Percentiles rank a stretch among this genome's conserved stretches.
Conservation (phyloP, 2,329 filamentous ascomycete genomes). For the Penicillium sp. region DNA sequence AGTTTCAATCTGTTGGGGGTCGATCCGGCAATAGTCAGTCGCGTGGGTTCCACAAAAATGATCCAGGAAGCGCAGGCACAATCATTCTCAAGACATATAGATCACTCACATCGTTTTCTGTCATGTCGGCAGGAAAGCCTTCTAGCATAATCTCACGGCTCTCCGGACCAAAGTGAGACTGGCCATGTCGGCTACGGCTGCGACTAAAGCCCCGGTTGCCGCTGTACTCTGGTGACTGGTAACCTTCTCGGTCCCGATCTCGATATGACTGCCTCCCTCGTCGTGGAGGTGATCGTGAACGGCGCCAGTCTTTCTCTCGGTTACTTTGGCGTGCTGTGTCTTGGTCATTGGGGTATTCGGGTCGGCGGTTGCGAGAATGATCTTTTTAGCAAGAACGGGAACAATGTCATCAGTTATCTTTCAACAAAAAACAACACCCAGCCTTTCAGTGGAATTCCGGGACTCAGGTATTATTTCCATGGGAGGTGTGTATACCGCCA, state of each 20-base stretch:
- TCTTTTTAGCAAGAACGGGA: conserved; percentile 34
- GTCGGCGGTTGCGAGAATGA: conserved; percentile 37
- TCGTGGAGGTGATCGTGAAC: conserved; percentile 38
- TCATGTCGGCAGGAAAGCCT: conserved; percentile 50
- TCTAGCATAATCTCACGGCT: conserved; percentile 54
- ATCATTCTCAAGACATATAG: neutral
- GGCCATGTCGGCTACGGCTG: conserved; percentile 37
- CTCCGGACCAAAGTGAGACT: conserved; percentile 42
- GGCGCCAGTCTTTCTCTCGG: conserved; percentile 36
- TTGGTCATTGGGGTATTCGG: conserved; percentile 35
- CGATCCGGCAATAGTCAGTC: conserved; percentile 30
- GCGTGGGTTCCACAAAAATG: conserved; percentile 18
- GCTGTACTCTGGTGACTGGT: conserved; percentile 44
- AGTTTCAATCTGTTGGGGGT: conserved; percentile 53
- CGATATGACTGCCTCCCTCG: conserved; percentile 40
- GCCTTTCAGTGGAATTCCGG: conserved; percentile 1
- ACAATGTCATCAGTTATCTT: conserved; percentile 38
- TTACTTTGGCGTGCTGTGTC: conserved; percentile 34
- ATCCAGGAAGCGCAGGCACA: neutral
- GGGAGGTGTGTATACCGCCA: conserved; percentile 47
- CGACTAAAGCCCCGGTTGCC: conserved; percentile 31
- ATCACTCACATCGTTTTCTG: conserved; percentile 53
- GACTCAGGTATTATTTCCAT: conserved; percentile 31
- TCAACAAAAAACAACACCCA: conserved; percentile 12
- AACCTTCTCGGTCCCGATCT: conserved; percentile 50